Evolutionary conservation across 371 early-diverging fungal genomes (phyloP).

Genomic region (Syncephalis fuscata): DNA sequence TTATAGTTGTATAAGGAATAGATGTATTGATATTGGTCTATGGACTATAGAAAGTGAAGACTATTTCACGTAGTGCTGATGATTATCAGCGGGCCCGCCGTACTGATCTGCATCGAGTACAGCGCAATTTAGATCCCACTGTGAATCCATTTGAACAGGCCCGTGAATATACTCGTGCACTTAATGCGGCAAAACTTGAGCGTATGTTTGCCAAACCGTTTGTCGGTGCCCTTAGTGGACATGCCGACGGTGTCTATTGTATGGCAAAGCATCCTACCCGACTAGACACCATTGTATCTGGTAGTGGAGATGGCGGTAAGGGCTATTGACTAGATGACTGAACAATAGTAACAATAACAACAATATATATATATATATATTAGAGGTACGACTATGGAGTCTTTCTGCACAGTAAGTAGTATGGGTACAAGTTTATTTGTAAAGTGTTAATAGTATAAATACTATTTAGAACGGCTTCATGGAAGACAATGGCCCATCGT

Average conservation of each 20-base stretch:
- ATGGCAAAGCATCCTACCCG: conserved; percentile 82
- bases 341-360: background rate
- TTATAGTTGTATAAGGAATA: too few relatives aligned
- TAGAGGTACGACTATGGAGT: conserved; percentile 10
- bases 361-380: background rate
- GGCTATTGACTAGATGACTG: too few relatives aligned
- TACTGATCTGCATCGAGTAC: conserved; percentile 76
- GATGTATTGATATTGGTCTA: background rate
- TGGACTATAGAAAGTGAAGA: conserved; percentile 65
- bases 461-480: conserved; percentile 1
- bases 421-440: background rate
- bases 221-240: conserved; percentile 73
- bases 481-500: conserved; percentile 7
- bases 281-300: conserved; percentile 66
- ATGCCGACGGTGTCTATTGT: conserved; percentile 93
- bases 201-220: conserved; percentile 98
- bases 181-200: conserved; percentile 93
- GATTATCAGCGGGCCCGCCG: conserved; percentile 71
- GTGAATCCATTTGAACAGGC: conserved; percentile 93
- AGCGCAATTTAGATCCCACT: conserved; percentile 78
- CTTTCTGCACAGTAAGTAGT: conserved; percentile 4
- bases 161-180: conserved; percentile 93
- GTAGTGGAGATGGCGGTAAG: conserved; percentile 84
- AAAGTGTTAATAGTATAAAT: background rate
- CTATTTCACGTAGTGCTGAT: conserved; percentile 64